Evolutionary conservation across 202 grass and related monocot genomes (phyloP).

Genomic region (Miscanthus sacchariflorus): DNA sequence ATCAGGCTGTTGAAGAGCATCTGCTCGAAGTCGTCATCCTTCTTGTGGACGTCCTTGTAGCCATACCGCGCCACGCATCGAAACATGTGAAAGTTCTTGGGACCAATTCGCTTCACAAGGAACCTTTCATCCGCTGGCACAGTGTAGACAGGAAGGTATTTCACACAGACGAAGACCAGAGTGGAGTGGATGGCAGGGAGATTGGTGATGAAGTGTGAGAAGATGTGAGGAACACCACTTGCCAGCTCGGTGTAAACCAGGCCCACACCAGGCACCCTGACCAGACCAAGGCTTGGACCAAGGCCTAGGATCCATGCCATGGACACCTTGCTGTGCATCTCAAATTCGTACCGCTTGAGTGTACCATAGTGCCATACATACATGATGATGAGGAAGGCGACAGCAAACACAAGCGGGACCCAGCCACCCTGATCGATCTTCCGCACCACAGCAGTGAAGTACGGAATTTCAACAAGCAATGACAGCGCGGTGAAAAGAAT

Average conservation of each 20-base stretch:
- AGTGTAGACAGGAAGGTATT: slow-evolving; percentile 77
- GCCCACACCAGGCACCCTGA: slow-evolving; percentile 73
- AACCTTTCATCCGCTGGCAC: slow-evolving; percentile 70
- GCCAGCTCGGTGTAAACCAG: slow-evolving; percentile 81
- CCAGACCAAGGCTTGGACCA: slow-evolving; percentile 73
- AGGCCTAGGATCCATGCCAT: slow-evolving; percentile 86
- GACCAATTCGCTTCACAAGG: slow-evolving; percentile 73
- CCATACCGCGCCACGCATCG: slow-evolving; percentile 68
- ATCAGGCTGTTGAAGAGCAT: slow-evolving; percentile 61
- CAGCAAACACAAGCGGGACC: slow-evolving; percentile 69
- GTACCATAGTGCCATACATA: slow-evolving; percentile 83
- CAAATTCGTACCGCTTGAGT: slow-evolving; percentile 71
- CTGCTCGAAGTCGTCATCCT: slow-evolving; percentile 79
- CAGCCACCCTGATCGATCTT: slow-evolving; percentile 81
- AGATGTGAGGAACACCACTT: slow-evolving; percentile 76
- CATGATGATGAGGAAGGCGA: slow-evolving; percentile 58
- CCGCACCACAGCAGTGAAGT: slow-evolving; percentile 60
- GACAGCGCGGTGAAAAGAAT: slow-evolving; percentile 58
- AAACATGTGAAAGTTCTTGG: slow-evolving; percentile 85
- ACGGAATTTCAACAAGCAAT: slow-evolving; percentile 64
- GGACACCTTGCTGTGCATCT: slow-evolving; percentile 89
- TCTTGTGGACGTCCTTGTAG: slow-evolving; percentile 83
- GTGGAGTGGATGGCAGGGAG: slow-evolving; percentile 79
- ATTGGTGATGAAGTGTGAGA: slow-evolving; percentile 87
- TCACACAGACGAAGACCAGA: slow-evolving; percentile 78